These are phyloP conservation scores for Samsoniella hepiali DNA, from an alignment of 2,329 filamentous ascomycete genomes.

Conservation along the genomic window DNA sequence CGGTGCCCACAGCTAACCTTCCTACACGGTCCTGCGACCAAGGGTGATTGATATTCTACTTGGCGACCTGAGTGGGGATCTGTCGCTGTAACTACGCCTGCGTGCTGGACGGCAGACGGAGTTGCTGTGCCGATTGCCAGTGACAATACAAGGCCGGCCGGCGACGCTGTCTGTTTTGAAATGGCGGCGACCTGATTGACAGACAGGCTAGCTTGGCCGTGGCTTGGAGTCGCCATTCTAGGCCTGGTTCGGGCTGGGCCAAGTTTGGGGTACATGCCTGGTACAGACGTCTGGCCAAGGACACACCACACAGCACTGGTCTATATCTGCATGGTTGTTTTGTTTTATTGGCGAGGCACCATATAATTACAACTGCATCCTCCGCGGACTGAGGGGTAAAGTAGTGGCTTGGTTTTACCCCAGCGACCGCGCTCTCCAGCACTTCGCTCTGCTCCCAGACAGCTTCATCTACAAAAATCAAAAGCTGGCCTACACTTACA, in stretches of 20 bases:
- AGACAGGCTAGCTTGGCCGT: conserved; percentile 4
- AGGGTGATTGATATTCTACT: too few species aligned
- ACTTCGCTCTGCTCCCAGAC: background rate
- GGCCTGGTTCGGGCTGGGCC: conserved; percentile 1
- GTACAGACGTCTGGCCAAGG: background rate
- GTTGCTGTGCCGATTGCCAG: background rate
- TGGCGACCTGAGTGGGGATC: background rate
- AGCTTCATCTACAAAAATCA: background rate
- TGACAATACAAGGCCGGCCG: background rate
- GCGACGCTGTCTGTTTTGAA: background rate
- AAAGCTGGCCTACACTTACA: background rate
- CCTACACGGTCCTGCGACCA: background rate
- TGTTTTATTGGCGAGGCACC: background rate
- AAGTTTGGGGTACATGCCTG: conserved; percentile 5
- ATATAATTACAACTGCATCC: background rate
- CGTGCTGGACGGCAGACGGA: background rate
- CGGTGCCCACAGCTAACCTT: background rate
- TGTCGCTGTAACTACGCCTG: background rate
- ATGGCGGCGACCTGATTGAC: conserved; percentile 1
- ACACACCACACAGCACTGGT: background rate
- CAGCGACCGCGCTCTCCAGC: background rate
- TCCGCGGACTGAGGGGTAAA: background rate
- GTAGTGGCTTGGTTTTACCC: background rate
- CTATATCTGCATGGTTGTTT: background rate
- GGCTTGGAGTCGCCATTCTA: background rate